Conservation (phyloP, 1,284 basidiomycete genomes). For the Cystobasidium slooffiae region DNA sequence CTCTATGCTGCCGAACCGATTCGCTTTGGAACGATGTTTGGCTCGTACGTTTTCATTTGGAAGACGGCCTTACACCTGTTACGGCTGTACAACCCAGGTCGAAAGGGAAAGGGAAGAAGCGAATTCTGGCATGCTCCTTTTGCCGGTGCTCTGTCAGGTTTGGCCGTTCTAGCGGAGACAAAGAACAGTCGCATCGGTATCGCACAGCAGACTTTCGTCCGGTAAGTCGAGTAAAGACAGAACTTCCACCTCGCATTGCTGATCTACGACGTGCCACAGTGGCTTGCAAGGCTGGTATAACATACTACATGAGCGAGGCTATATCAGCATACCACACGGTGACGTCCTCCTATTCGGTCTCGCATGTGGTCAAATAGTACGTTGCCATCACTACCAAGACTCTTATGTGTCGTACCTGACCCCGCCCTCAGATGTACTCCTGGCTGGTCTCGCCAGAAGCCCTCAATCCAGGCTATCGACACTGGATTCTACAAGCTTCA, state of each 20-base stretch:
- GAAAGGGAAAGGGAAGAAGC: conserved; percentile 64
- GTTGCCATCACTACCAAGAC: neutral
- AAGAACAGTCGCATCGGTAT: conserved; percentile 70
- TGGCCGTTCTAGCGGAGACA: conserved; percentile 84
- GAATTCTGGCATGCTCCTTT: conserved; percentile 83
- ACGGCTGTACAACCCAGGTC: conserved; percentile 68
- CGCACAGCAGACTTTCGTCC: conserved; percentile 88
- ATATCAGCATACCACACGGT: conserved; percentile 79
- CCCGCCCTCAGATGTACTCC: conserved; percentile 65
- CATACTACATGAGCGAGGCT: conserved; percentile 65
- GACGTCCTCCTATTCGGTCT: conserved; percentile 80
- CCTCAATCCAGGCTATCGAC: conserved; percentile 73
- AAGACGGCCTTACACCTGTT: conserved; percentile 81
- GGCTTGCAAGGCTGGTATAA: conserved; percentile 85
- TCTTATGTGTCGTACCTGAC: neutral
- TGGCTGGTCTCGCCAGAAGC: conserved; percentile 78
- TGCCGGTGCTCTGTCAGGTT: conserved; percentile 76
- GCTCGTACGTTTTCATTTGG: conserved; percentile 77
- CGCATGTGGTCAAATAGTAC: conserved; percentile 78
- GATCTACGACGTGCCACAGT: conserved; percentile 57
- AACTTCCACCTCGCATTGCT: neutral
- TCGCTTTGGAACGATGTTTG: conserved; percentile 78
- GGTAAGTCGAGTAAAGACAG: conserved; percentile 60
- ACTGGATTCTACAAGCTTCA: conserved; percentile 71
- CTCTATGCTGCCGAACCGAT: conserved; percentile 78